Evolutionary conservation across 352 stramenopile genomes (phyloP).

Genomic region (Globisporangium splendens): DNA sequence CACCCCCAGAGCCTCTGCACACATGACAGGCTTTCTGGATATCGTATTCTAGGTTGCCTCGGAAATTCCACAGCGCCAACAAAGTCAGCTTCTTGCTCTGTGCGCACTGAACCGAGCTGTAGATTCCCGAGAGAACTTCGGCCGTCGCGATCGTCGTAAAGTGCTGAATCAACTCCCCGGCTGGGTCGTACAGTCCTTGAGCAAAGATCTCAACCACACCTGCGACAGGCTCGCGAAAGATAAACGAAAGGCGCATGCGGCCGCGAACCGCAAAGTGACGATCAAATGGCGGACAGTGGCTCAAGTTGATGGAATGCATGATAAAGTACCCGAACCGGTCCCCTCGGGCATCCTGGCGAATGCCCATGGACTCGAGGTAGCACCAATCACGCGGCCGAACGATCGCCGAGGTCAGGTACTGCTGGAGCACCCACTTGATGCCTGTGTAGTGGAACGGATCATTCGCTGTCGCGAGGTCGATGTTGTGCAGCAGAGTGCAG

Average conservation of each 20-base stretch:
- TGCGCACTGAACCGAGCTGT: slow-evolving; percentile 34
- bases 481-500: slow-evolving; percentile 28
- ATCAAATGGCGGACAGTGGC: background rate
- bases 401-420: slow-evolving; percentile 12
- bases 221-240: slow-evolving; percentile 29
- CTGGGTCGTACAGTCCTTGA: slow-evolving; percentile 36
- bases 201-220: slow-evolving; percentile 44
- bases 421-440: slow-evolving; percentile 35
- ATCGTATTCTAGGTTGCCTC: too few species aligned
- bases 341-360: background rate
- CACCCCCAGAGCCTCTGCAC: slow-evolving; percentile 2
- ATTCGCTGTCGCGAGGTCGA: slow-evolving; percentile 23
- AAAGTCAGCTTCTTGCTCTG: slow-evolving; percentile 58
- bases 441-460: slow-evolving; percentile 40
- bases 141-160: slow-evolving; percentile 22
- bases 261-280: background rate
- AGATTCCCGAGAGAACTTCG: slow-evolving; percentile 30
- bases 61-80: slow-evolving; percentile 19
- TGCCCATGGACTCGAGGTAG: background rate
- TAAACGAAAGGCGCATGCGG: background rate
- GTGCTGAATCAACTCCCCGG: slow-evolving; percentile 26
- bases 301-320: background rate
- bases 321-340: background rate
- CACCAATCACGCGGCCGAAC: slow-evolving; percentile 34
- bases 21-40: slow-evolving; percentile 3